Evolutionary conservation across 176 grass and related monocot species (phyloP), one percentile per base, ranked within the genome.

Genomic region (Olyra latifolia): DNA sequence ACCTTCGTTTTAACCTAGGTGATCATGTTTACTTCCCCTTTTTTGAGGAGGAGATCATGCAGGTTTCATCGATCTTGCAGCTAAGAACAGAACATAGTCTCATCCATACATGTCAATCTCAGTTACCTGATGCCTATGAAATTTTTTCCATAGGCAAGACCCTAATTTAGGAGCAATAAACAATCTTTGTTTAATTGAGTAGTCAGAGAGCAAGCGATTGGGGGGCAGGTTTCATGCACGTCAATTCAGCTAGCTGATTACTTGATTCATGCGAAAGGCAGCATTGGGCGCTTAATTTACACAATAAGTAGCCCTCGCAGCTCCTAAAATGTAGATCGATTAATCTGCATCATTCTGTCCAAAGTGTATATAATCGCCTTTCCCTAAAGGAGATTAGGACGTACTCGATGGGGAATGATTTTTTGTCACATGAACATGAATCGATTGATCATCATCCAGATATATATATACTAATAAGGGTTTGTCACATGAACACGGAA

Each of bases 261-360:
- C 69, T 55, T 55, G 60, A 74, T 65, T 63, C 58, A 74, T 32
- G 70, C 69, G 74, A 74, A 83, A 54, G 32, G 14, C 49, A 29
- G 15, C 23, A 13, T 30, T 54, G 22, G 28, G 70, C 19, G 0
- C 53, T 59, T 42, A 24, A 40, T 74, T 40, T 40, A 41, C 40
- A 22, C 13, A 9, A 59, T 43, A 9, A 43, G 20, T 43, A 27
- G 53, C 35, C 14, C 9, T 75, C 52, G 3, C 66, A 75, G 59
- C 63, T 65, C 32, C 58, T 54, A 74, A 41, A 41, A 74, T n/a
- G 32, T 65, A 74, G 44, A 60, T 40, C 9, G 19, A 38, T 12
- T 49, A 40, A 41, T 63, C 46, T 30, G 17, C 15, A 49, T 60
- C 79, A 61, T 72, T 71, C 24, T 72, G 67, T 72, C 54, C 48